A percentile compares a stretch with the other conserved stretches of the same genome.
Conservation (phyloP, 2,329 filamentous ascomycete species). For the Fusarium agapanthi region DNA sequence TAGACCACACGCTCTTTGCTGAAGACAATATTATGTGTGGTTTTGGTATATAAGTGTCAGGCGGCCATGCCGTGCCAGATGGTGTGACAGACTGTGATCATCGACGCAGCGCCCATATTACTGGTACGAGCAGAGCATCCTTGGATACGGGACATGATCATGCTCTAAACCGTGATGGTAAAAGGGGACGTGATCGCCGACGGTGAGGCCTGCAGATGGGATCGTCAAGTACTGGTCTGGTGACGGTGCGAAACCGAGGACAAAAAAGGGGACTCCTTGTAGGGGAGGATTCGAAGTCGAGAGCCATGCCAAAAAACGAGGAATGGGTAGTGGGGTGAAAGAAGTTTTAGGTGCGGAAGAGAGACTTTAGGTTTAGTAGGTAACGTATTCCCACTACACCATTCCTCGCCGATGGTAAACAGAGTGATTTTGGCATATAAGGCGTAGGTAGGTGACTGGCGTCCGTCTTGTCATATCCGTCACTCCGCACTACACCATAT, state of each 20-base stretch:
- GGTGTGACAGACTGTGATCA: too few relatives aligned
- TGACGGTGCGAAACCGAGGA: not conserved
- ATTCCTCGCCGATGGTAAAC: not conserved
- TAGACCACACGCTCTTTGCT: constrained; percentile 3
- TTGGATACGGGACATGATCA: too few relatives aligned
- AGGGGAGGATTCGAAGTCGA: not conserved
- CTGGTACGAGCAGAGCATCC: too few relatives aligned
- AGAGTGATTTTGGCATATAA: not conserved
- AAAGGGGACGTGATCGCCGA: not conserved
- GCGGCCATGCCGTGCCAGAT: too few relatives aligned
- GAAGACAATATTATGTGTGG: not conserved
- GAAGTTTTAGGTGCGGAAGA: not conserved
- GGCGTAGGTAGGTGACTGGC: not conserved
- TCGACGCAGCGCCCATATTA: too few relatives aligned
- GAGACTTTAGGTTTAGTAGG: not conserved
- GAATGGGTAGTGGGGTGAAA: not conserved
- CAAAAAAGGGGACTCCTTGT: not conserved
- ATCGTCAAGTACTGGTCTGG: not conserved
- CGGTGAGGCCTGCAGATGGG: too few relatives aligned
- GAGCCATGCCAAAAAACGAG: not conserved
- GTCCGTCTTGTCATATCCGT: not conserved
- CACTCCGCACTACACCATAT: not conserved
- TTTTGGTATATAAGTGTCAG: not conserved
- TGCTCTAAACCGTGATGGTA: too few relatives aligned
- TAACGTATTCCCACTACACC: not conserved